A percentile compares a stretch with the other conserved stretches of the same genome.
Evolutionary conservation across 257 asterid genomes (phyloP).

Genomic region (Marsdenia floribunda): DNA sequence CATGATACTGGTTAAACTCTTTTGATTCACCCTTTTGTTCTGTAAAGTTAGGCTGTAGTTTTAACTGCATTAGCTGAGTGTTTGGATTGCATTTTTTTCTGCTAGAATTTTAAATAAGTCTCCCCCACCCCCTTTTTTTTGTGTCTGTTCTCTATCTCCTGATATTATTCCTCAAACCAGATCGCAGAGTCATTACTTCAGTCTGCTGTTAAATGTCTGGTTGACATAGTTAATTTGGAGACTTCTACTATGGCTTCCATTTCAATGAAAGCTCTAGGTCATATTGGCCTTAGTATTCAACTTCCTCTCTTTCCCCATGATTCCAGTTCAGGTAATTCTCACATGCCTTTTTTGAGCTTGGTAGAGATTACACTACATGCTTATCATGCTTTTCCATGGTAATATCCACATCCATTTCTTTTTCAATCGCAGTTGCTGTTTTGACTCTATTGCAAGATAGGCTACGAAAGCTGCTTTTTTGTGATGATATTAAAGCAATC

Average conservation of each 20-base stretch:
- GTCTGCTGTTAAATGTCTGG: conserved; percentile 67
- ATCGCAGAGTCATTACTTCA: conserved; percentile 69
- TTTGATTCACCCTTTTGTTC: background rate
- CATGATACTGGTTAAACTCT: background rate
- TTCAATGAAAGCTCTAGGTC: conserved; percentile 94
- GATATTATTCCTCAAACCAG: conserved; percentile 31
- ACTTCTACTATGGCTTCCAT: conserved; percentile 69
- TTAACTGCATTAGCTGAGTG: background rate
- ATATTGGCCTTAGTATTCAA: conserved; percentile 75
- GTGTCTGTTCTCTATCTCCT: background rate
- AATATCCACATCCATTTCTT: conserved; percentile 4
- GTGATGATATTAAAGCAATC: conserved; percentile 87
- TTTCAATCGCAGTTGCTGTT: conserved; percentile 50
- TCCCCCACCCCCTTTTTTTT: background rate
- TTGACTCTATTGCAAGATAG: conserved; percentile 56
- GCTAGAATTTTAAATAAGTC: background rate
- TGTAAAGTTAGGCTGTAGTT: background rate
- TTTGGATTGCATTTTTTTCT: background rate
- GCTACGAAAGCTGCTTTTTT: conserved; percentile 64
- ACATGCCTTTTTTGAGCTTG: conserved; percentile 13
- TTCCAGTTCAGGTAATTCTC: conserved; percentile 53
- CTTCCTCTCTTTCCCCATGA: conserved; percentile 65
- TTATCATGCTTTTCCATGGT: background rate
- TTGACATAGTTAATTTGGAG: conserved; percentile 60
- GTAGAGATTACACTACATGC: background rate